A percentile compares a stretch with the other conserved stretches of the same genome.
phyloP scores from a whole-genome alignment of 352 stramenopile genomes.

The Phytopythium delawarense region DNA sequence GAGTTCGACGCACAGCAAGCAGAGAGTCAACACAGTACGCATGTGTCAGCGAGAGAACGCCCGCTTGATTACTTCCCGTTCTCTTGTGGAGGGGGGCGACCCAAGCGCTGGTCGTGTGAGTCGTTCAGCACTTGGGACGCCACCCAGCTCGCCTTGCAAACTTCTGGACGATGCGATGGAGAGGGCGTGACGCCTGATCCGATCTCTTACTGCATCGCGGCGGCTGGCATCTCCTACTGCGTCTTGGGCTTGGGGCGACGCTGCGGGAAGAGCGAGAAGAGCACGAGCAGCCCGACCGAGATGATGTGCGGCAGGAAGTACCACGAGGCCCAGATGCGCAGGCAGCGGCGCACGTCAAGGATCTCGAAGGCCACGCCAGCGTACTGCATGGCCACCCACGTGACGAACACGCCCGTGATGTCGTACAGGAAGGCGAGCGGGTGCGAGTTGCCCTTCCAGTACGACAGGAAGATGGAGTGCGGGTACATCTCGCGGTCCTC shows the following conservation, averaged over 20 bases:
- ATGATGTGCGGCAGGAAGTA: slow-evolving; percentile 78
- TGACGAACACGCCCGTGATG: slow-evolving; percentile 58
- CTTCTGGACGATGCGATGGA: not conserved
- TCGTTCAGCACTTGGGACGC: not conserved
- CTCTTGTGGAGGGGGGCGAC: not conserved
- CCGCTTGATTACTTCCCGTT: not conserved
- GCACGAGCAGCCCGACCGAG: slow-evolving; percentile 49
- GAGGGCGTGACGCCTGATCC: not conserved
- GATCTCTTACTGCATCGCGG: not conserved
- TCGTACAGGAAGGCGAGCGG: slow-evolving; percentile 81
- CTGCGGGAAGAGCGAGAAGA: slow-evolving; percentile 56
- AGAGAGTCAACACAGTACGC: not conserved
- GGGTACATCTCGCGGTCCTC: slow-evolving; percentile 75
- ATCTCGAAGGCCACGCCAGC: slow-evolving; percentile 83
- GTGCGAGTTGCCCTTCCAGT: slow-evolving; percentile 69
- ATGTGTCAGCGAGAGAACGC: not conserved
- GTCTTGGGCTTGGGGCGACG: slow-evolving; percentile 34
- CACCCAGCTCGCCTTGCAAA: not conserved
- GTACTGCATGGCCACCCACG: slow-evolving; percentile 86
- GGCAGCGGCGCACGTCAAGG: slow-evolving; percentile 66
- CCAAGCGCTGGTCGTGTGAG: not conserved
- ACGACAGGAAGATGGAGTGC: slow-evolving; percentile 77
- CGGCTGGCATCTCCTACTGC: slow-evolving; percentile 18
- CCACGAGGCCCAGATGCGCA: slow-evolving; percentile 76
- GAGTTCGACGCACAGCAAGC: not conserved